A percentile compares a stretch with the other conserved stretches of the same genome.
Evolutionary conservation across 371 early-diverging fungal species (phyloP).

Genomic region (Chytridiales sp.): DNA sequence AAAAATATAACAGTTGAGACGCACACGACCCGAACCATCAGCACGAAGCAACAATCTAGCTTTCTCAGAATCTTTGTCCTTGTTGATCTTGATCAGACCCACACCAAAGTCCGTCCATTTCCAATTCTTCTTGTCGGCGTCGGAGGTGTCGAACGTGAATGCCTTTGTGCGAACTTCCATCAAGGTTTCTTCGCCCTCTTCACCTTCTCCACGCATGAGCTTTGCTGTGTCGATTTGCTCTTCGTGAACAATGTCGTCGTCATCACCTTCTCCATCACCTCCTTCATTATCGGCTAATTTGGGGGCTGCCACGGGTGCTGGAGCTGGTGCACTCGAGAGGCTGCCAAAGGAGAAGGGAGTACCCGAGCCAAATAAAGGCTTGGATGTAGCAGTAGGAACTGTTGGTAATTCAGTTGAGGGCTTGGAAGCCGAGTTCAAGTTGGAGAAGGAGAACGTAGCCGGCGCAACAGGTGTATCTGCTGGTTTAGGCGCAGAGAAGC

Average conservation of each 20-base stretch:
- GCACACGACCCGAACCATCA: constrained; percentile 40
- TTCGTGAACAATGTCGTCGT: constrained; percentile 28
- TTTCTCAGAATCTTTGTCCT: constrained; percentile 23
- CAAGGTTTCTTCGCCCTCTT: constrained; percentile 35
- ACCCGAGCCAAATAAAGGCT: too few species aligned
- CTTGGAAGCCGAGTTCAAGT: too few species aligned
- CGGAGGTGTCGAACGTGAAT: constrained; percentile 11
- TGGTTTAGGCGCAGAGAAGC: not conserved
- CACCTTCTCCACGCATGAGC: constrained; percentile 44
- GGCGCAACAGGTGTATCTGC: too few species aligned
- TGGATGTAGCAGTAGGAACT: too few species aligned
- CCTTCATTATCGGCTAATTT: constrained; percentile 9
- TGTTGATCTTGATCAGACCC: constrained; percentile 35
- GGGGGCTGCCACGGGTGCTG: not conserved
- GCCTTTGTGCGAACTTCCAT: constrained; percentile 24
- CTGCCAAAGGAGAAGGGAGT: too few species aligned
- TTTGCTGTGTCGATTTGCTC: constrained; percentile 34
- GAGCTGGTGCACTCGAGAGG: not conserved
- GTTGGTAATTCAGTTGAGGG: too few species aligned
- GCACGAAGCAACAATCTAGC: constrained; percentile 38
- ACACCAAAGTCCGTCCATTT: constrained; percentile 37
- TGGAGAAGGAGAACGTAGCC: too few species aligned
- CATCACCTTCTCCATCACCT: constrained; percentile 26
- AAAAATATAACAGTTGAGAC: constrained; percentile 31
- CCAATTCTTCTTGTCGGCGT: constrained; percentile 28